Percentiles rank a stretch among this genome's conserved stretches.
These are phyloP conservation scores for Coemansia sp. DNA, from an alignment of 192 early-diverging fungal species.

Conservation along the genomic window DNA sequence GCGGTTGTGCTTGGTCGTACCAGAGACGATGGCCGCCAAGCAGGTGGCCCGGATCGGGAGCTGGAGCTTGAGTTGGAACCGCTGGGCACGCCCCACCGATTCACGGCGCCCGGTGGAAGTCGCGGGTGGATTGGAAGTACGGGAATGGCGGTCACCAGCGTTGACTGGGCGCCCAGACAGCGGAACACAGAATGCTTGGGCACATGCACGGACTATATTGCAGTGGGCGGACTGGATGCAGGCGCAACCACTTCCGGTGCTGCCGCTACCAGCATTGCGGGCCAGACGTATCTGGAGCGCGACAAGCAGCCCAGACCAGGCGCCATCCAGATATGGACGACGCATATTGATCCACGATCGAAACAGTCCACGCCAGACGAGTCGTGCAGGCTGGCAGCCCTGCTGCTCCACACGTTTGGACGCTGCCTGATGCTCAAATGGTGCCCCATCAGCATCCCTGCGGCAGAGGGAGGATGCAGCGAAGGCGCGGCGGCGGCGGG, in stretches of 20 bases:
- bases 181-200: background rate
- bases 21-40: background rate
- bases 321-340: slow-evolving; percentile 37
- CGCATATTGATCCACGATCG: slow-evolving; percentile 1
- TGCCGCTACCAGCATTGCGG: background rate
- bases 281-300: slow-evolving; percentile 6
- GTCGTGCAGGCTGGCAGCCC: slow-evolving; percentile 22
- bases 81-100: background rate
- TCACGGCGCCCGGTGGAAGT: slow-evolving; percentile 10
- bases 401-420: slow-evolving; percentile 34
- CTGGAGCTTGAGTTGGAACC: slow-evolving; percentile 3
- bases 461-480: background rate
- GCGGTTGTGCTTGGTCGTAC: background rate
- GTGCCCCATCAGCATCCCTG: slow-evolving; percentile 39
- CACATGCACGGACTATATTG: slow-evolving; percentile 20
- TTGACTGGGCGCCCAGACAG: slow-evolving; percentile 42
- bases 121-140: slow-evolving; percentile 26
- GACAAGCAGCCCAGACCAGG: slow-evolving; percentile 26
- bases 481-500: background rate
- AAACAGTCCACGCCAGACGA: background rate
- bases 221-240: slow-evolving; percentile 24
- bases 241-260: slow-evolving; percentile 1
- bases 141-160: slow-evolving; percentile 11
- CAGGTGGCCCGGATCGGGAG: background rate
- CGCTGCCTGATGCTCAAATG: slow-evolving; percentile 31